Evolutionary conservation across 208 protist species (phyloP).

Genomic region (Leishmania tropica): DNA sequence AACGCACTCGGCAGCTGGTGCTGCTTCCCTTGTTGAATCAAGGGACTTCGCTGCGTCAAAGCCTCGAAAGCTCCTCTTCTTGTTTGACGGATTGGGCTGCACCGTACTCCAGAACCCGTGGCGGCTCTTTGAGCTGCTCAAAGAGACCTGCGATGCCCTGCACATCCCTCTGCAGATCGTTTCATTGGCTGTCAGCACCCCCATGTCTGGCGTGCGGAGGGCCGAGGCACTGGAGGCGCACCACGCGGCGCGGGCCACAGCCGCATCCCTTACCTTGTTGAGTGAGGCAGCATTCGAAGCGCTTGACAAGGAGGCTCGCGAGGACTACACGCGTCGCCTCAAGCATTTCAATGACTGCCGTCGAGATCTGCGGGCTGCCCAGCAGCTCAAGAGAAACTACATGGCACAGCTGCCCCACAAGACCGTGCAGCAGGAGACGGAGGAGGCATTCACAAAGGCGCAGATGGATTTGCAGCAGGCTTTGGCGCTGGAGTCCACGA

Average conservation of each 20-base stretch:
- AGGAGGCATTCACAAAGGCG: constrained; percentile 19
- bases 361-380: constrained; percentile 46
- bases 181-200: constrained; percentile 70
- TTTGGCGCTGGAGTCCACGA: constrained; percentile 13
- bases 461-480: constrained; percentile 25
- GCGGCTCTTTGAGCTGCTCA: constrained; percentile 50
- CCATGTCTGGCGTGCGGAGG: constrained; percentile 52
- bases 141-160: constrained; percentile 36
- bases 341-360: constrained; percentile 86
- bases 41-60: not conserved
- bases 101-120: constrained; percentile 53
- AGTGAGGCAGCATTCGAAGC: constrained; percentile 79
- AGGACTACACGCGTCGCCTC: constrained; percentile 73
- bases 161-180: constrained; percentile 53
- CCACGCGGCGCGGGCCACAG: constrained; percentile 38
- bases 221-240: constrained; percentile 39
- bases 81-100: constrained; percentile 79
- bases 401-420: constrained; percentile 21
- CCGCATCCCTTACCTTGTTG: constrained; percentile 49
- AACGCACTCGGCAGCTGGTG: not conserved
- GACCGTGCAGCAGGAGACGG: constrained; percentile 30
- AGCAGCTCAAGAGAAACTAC: constrained; percentile 19
- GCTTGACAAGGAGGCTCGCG: constrained; percentile 44
- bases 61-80: constrained; percentile 26
- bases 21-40: not conserved